A percentile compares a stretch with the other conserved stretches of the same genome.
Conservation (phyloP, 1,139 yeast genomes). For the Groenewaldozyma sp. region DNA sequence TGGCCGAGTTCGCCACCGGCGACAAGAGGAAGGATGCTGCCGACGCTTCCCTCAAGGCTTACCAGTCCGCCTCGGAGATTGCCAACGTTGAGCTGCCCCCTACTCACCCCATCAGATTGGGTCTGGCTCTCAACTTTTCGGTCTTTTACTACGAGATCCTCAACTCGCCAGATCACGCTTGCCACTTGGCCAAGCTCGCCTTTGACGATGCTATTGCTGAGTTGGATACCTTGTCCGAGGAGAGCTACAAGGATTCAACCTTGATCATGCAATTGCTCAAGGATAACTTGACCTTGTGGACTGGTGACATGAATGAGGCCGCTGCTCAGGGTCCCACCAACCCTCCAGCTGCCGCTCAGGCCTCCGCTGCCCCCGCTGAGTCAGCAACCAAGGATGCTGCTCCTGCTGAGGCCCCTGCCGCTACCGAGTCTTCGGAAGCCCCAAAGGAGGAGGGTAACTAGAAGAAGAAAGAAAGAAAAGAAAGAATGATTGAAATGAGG, state of each 20-base stretch:
- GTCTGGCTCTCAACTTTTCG: slow-evolving; percentile 94
- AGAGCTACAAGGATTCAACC: slow-evolving; percentile 96
- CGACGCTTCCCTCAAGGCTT: slow-evolving; percentile 85
- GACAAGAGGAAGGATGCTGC: slow-evolving; percentile 93
- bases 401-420: slow-evolving; percentile 43
- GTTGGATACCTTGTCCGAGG: slow-evolving; percentile 94
- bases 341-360: slow-evolving; percentile 9
- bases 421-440: slow-evolving; percentile 21
- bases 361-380: slow-evolving; percentile 12
- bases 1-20: slow-evolving; percentile 90
- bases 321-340: slow-evolving; percentile 40
- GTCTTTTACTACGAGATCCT: slow-evolving; percentile 97
- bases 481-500: too few species aligned
- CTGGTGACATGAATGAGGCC: slow-evolving; percentile 88
- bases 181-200: slow-evolving; percentile 97
- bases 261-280: slow-evolving; percentile 97
- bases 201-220: slow-evolving; percentile 99
- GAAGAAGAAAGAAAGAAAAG: slow-evolving; percentile 3
- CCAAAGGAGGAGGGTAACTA: slow-evolving; percentile 6
- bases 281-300: slow-evolving; percentile 98
- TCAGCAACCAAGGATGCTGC: slow-evolving; percentile 24
- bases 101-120: slow-evolving; percentile 97
- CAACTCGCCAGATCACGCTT: slow-evolving; percentile 97
- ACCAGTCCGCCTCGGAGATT: slow-evolving; percentile 91
- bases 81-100: slow-evolving; percentile 97